Conservation (phyloP, 2,329 filamentous ascomycete genomes). For the Trematosphaeria pertusa region DNA sequence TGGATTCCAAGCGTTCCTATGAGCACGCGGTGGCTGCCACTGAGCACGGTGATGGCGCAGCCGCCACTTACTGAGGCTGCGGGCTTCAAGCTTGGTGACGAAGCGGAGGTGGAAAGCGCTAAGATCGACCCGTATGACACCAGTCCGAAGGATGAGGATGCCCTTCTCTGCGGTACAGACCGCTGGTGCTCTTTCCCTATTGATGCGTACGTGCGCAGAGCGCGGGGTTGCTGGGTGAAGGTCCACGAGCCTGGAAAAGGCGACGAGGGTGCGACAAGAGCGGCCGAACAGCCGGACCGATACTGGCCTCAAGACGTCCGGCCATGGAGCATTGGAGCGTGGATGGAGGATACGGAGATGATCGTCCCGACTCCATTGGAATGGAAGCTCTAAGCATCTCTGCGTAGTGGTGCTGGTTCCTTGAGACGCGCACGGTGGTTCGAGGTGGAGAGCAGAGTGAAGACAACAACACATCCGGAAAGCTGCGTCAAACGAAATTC, state of each 20-base stretch:
- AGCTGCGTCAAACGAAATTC: neutral
- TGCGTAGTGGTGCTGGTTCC: no score
- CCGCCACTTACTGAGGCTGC: slow-evolving; percentile 28
- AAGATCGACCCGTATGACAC: slow-evolving; percentile 31
- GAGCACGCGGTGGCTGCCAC: slow-evolving; percentile 29
- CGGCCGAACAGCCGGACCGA: slow-evolving; percentile 13
- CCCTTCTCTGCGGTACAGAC: slow-evolving; percentile 30
- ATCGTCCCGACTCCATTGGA: slow-evolving; percentile 26
- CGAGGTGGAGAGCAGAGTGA: neutral
- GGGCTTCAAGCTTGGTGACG: slow-evolving; percentile 15
- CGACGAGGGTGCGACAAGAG: slow-evolving; percentile 6
- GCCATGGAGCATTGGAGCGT: slow-evolving; percentile 35
- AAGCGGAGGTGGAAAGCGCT: slow-evolving; percentile 13
- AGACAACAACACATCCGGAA: neutral
- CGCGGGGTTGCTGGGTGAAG: slow-evolving; percentile 37
- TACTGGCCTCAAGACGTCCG: slow-evolving; percentile 31
- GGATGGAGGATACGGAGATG: slow-evolving; percentile 38
- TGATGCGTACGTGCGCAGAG: slow-evolving; percentile 21
- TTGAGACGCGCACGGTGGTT: no score
- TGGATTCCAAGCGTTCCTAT: slow-evolving; percentile 36
- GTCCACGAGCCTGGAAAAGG: slow-evolving; percentile 10
- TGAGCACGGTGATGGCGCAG: slow-evolving; percentile 29
- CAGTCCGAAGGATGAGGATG: slow-evolving; percentile 23
- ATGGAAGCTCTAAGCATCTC: slow-evolving; percentile 31
- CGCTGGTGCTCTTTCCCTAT: slow-evolving; percentile 34